Conservation (phyloP, 257 asterid genomes). For the Rubia yunnanensis region DNA sequence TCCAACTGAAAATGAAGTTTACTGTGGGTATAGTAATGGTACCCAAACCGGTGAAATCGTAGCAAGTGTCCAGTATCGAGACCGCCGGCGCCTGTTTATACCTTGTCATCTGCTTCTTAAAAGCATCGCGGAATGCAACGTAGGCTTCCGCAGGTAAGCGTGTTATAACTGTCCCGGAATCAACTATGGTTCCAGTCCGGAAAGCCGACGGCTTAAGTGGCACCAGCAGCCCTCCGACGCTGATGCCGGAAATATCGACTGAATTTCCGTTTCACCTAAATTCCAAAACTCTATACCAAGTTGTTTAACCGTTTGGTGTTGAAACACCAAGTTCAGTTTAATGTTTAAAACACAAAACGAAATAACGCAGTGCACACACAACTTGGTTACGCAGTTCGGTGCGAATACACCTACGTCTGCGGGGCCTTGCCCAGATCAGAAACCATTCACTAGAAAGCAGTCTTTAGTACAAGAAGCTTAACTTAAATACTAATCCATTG, state of each 20-base stretch:
- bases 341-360: too few relatives aligned
- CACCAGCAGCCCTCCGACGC: conserved; percentile 38
- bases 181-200: conserved; percentile 49
- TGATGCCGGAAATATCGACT: conserved; percentile 28
- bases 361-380: too few relatives aligned
- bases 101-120: conserved; percentile 38
- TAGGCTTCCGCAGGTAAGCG: conserved; percentile 56
- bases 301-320: too few relatives aligned
- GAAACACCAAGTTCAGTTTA: too few relatives aligned
- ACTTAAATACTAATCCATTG: too few relatives aligned
- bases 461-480: too few relatives aligned
- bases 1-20: conserved; percentile 41
- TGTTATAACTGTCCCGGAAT: conserved; percentile 73
- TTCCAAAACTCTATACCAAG: too few relatives aligned
- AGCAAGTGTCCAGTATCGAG: conserved; percentile 65
- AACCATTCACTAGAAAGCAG: too few relatives aligned
- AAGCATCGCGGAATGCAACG: conserved; percentile 27
- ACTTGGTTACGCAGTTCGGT: too few relatives aligned
- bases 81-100: conserved; percentile 38
- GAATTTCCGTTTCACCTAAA: too few relatives aligned
- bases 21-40: conserved; percentile 34
- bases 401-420: too few relatives aligned
- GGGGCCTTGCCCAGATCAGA: too few relatives aligned
- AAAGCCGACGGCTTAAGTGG: conserved; percentile 38
- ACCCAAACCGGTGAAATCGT: conserved; percentile 30